phyloP scores from a whole-genome alignment of 1,139 yeast genomes.

The Kodamaea anthophila region DNA sequence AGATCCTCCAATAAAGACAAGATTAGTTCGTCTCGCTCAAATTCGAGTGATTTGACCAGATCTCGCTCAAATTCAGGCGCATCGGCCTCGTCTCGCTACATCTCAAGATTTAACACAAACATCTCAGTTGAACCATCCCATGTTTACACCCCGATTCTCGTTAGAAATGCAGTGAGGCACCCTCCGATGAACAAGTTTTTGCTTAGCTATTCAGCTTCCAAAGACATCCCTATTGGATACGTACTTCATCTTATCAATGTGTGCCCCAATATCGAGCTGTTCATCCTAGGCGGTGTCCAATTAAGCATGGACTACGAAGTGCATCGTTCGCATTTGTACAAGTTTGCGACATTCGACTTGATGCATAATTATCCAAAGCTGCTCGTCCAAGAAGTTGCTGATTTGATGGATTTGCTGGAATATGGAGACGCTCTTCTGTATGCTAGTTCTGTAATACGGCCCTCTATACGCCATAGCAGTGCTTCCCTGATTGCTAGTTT shows the following conservation, averaged over 20 bases:
- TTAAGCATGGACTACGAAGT: slow-evolving; percentile 57
- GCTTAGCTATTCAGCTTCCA: slow-evolving; percentile 49
- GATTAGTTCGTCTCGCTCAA: too few species aligned
- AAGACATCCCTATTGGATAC: slow-evolving; percentile 67
- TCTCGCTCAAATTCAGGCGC: not conserved
- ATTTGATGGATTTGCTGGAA: slow-evolving; percentile 16
- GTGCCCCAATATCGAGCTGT: slow-evolving; percentile 48
- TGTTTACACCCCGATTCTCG: slow-evolving; percentile 4
- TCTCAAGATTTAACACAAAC: slow-evolving; percentile 14
- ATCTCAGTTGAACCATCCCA: not conserved
- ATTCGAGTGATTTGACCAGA: not conserved
- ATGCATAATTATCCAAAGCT: slow-evolving; percentile 34
- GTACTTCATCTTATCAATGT: slow-evolving; percentile 51
- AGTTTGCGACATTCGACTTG: slow-evolving; percentile 36
- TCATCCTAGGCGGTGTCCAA: slow-evolving; percentile 51
- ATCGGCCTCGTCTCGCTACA: not conserved
- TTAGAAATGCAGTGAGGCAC: slow-evolving; percentile 29
- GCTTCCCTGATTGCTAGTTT: slow-evolving; percentile 1
- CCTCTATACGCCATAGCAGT: slow-evolving; percentile 2
- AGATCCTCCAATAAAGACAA: too few species aligned
- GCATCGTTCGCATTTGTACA: slow-evolving; percentile 20
- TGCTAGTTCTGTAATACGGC: slow-evolving; percentile 2
- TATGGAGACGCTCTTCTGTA: slow-evolving; percentile 7
- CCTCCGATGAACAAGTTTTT: slow-evolving; percentile 57
- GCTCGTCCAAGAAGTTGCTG: slow-evolving; percentile 19